These are phyloP conservation scores for Oenanthe javanica DNA, from an alignment of 140 eudicot species.

Conservation along the genomic window DNA sequence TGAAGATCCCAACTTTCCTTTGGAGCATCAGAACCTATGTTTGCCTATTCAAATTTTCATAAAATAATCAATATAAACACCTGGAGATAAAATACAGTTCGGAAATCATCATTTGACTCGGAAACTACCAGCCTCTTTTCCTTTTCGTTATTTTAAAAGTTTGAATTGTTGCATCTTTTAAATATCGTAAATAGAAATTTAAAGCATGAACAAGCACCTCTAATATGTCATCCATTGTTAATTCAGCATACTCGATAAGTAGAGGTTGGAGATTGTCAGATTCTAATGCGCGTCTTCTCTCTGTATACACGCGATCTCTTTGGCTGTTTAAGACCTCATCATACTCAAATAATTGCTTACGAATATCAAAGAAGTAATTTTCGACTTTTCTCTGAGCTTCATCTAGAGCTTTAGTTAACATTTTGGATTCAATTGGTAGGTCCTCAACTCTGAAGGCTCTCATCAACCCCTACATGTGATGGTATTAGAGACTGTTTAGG, in stretches of 20 bases:
- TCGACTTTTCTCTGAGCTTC: conserved; percentile 99
- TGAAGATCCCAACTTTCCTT: conserved; percentile 95
- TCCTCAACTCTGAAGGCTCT: conserved; percentile 99
- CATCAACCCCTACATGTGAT: conserved; percentile 76
- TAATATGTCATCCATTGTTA: conserved; percentile 97
- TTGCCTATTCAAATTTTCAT: conserved; percentile 50
- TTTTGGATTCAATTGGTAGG: conserved; percentile 94
- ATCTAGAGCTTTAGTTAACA: conserved; percentile 91
- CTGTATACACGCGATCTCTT: conserved; percentile 95
- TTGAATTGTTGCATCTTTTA: background rate
- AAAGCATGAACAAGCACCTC: conserved; percentile 24
- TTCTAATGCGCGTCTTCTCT: conserved; percentile 92
- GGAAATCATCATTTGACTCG: background rate
- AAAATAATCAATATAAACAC: conserved; percentile 12
- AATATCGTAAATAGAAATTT: background rate
- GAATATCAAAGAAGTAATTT: conserved; percentile 92
- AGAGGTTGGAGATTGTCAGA: conserved; percentile 86
- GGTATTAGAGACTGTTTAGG: conserved; percentile 8
- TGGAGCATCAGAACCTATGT: conserved; percentile 89
- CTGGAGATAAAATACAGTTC: background rate
- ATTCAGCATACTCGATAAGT: conserved; percentile 88
- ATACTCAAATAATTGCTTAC: conserved; percentile 89
- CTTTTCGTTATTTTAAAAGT: background rate
- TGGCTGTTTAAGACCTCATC: conserved; percentile 98
- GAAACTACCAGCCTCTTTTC: background rate